Conservation (phyloP, 108 stramenopile genomes). For the Cyclotella cryptica region DNA sequence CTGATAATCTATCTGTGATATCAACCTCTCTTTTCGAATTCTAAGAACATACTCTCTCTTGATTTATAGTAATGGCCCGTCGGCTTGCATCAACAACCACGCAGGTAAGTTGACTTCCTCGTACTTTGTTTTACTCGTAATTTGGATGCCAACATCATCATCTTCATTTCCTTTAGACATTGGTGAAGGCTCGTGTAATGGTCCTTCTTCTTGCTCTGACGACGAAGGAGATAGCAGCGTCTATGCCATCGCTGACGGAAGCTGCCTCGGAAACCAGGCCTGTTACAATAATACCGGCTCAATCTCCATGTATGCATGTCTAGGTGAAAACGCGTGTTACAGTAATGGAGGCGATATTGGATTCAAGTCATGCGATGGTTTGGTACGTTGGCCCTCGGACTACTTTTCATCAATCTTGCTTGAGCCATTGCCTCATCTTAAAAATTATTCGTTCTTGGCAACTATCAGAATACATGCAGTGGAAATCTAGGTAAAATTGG, state of each 20-base stretch:
- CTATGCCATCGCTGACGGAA: background rate
- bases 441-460: background rate
- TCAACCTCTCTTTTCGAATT: background rate
- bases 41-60: background rate
- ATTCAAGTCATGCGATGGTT: conserved; percentile 1
- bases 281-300: background rate
- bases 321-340: conserved; percentile 1
- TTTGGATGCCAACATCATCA: no score
- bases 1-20: background rate
- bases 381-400: background rate
- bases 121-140: background rate
- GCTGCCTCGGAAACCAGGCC: background rate
- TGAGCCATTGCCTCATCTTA: background rate
- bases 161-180: background rate
- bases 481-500: background rate
- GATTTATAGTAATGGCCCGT: background rate
- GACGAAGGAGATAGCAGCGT: background rate
- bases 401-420: background rate
- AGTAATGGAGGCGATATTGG: background rate
- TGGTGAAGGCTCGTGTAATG: background rate
- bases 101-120: background rate
- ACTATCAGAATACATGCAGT: background rate
- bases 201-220: background rate
- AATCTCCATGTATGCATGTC: background rate
- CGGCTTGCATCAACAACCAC: conserved; percentile 3